Base-by-base conservation (phyloP, 139 green algal species). In the Chlorella vulgaris region DNA sequence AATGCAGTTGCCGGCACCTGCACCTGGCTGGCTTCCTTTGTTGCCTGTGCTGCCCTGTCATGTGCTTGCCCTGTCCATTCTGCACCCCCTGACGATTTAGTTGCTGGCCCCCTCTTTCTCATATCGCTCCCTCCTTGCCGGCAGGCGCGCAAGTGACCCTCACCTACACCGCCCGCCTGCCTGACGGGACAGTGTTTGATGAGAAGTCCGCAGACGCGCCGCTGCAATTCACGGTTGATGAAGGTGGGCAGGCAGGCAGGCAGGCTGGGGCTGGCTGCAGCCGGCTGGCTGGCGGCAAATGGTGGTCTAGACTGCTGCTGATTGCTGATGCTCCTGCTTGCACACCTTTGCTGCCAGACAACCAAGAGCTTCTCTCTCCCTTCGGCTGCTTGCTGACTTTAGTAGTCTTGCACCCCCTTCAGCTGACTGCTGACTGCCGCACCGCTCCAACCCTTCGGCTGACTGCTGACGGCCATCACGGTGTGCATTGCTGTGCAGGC, bases 131-230 rank as follows among this genome's bases (percentile, higher is more conserved):
- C 18, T 5, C 55, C 5, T 29, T 65, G 18, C 38, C 33, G 15
- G 58, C 80, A 74, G 93, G 93, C 19, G 85, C 91, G 21, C 93
- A 66, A 33, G 93, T 96, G 26, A 94, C 87, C 31, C 70, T 94
- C 5, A 66, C 69, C 47, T 90, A 90, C 65, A 88, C 74, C 39
- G 86, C 55, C 19, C 58, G 65, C 71, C 47, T 68, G 81, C 78
- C 36, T 40, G 91, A 96, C 83, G 90, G 92, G 40, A 89, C 86
- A 0, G 83, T 94, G 33, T 93, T 96, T 82, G 85, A 93, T n/a
- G 81, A 92, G n/a, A 68, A 69, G 21, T 33, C 38, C 6, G 88
- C 93, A 43, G 89, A 88, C 42, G 63, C 85, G 4, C 91, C 95
- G 39, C 83, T 95, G 15, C 80, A 86, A 31, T 95, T 95, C 39